A percentile compares a stretch with the other conserved stretches of the same genome.
These are phyloP conservation scores for Scutellospora calospora DNA, from an alignment of 371 early-diverging fungal species.

Conservation along the genomic window DNA sequence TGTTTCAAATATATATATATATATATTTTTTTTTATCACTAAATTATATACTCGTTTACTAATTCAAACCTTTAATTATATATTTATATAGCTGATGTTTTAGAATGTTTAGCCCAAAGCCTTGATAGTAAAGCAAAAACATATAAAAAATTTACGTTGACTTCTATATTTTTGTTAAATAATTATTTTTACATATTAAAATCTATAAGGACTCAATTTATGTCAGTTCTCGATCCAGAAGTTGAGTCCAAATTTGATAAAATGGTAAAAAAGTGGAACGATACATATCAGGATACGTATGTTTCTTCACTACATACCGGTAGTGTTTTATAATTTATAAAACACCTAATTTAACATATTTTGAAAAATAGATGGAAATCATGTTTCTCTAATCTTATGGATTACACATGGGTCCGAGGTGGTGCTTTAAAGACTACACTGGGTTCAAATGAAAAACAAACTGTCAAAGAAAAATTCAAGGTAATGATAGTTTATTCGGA, in stretches of 20 bases:
- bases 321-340: neutral
- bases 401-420: constrained; percentile 75
- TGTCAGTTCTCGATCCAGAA: constrained; percentile 50
- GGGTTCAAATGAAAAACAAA: constrained; percentile 71
- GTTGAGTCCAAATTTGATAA: constrained; percentile 69
- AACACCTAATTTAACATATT: neutral
- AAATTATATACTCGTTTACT: neutral
- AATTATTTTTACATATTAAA: constrained; percentile 83
- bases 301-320: neutral
- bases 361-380: constrained; percentile 67
- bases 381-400: constrained; percentile 76
- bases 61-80: neutral
- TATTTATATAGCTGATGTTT: constrained; percentile 59
- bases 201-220: constrained; percentile 66
- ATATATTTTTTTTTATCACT: neutral
- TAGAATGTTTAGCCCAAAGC: constrained; percentile 67
- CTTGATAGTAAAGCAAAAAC: constrained; percentile 73
- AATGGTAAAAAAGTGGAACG: constrained; percentile 65
- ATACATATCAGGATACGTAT: constrained; percentile 67
- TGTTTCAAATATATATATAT: neutral
- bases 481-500: constrained; percentile 35
- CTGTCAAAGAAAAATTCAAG: constrained; percentile 86
- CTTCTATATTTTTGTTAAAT: constrained; percentile 80
- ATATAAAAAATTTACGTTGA: constrained; percentile 81
- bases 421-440: constrained; percentile 70